Evolutionary conservation across 257 asterid genomes (phyloP), one percentile per base, ranked within the genome.

Genomic region (Eustoma russellianum): DNA sequence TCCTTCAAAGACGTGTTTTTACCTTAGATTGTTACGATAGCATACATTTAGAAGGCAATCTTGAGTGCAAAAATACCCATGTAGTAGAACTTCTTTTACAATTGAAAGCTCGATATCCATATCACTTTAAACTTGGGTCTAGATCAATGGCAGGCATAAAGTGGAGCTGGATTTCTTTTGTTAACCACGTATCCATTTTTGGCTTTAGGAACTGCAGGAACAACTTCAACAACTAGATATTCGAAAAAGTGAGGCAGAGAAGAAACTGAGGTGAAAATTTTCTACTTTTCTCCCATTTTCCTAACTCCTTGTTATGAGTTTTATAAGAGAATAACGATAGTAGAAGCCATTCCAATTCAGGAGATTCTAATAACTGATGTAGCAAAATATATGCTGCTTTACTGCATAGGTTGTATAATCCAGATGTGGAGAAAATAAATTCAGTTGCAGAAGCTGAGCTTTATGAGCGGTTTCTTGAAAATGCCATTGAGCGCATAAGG

Each of bases 121-220:
- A 24, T 24, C 30, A 24, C 30, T 24, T 1, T 10, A 3, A n/a
- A 13, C 28, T 6, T n/a, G 57, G 46, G 38, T 53, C 19, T 34
- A 2, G 30, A 24, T 24, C 30, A 4, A 24, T 24, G 30, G 30
- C 2, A 24, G 3, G 3, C 30, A 24, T 2, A 24, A 24, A 34
- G 12, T 53, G 2, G 5, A 3, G 17, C 6, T 16, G 41, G 0
- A 52, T 14, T 33, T 15, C 46, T n/a, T n/a, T 40, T 41, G 11
- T 5, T 34, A 44, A 44, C 45, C 18, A 19, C 46, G 34, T n/a
- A 53, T 19, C 15, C 14, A 48, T 16, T n/a, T 18, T 54, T 52
- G 54, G 52, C 47, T 48, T 56, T 64, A 82, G 95, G 72, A 59
- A 12, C 83, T 75, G 53, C 84, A 79, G 69, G 81, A 63, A 56